These are phyloP conservation scores for Scenedesmus sp. DNA, from an alignment of 163 green algal genomes.

Conservation along the genomic window DNA sequence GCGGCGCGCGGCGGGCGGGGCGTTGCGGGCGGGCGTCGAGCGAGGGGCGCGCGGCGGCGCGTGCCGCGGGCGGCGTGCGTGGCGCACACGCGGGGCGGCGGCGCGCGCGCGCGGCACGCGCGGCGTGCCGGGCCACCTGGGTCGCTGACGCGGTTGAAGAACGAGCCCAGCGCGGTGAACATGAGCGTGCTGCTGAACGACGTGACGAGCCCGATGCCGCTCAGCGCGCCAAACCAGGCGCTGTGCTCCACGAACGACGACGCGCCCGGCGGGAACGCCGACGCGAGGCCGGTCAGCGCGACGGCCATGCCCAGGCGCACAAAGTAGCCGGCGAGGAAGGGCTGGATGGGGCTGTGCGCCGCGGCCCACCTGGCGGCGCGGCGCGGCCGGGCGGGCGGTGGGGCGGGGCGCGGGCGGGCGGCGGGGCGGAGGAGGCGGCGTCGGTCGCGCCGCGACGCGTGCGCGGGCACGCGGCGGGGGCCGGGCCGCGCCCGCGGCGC, in stretches of 20 bases:
- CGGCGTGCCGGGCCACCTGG: constrained; percentile 59
- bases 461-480: too few species aligned
- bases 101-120: too few species aligned
- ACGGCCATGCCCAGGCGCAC: constrained; percentile 66
- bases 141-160: constrained; percentile 84
- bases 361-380: constrained; percentile 61
- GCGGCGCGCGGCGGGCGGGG: too few species aligned
- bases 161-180: constrained; percentile 86
- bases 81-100: too few species aligned
- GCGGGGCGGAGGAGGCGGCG: too few species aligned
- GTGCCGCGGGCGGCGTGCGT: too few species aligned
- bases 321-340: constrained; percentile 80
- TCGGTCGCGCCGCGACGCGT: too few species aligned
- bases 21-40: too few species aligned
- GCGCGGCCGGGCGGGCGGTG: too few species aligned
- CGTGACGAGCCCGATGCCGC: constrained; percentile 70
- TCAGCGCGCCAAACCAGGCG: constrained; percentile 61
- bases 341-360: constrained; percentile 63
- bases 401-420: too few species aligned
- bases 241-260: constrained; percentile 49
- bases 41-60: too few species aligned
- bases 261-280: constrained; percentile 67
- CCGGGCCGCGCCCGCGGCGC: constrained; percentile 11
- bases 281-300: constrained; percentile 58
- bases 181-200: constrained; percentile 85